Evolutionary conservation across 305 asterid species (phyloP), one percentile per base, ranked within the genome.

Genomic region (Coffea humblotiana): DNA sequence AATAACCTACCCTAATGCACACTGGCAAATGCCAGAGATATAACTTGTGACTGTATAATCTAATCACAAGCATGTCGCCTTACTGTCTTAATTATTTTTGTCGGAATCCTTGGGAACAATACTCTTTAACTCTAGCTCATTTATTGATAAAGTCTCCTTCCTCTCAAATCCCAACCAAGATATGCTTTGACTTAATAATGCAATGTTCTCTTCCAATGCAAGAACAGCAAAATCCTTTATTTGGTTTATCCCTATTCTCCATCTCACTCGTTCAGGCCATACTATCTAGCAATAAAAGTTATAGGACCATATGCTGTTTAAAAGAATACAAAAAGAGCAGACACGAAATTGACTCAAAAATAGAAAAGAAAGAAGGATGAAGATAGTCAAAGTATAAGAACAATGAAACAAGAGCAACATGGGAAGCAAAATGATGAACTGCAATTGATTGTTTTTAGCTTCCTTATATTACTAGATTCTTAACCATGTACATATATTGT

Each of bases 181-280:
- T 13, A 74, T 74, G 27, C 8, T 23, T 58, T 37, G 37, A 74
- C 23, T 40, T 23, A 32, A 67, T 35, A 48, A 35, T n/a, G 2
- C 29, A n/a, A 74, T 74, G 13, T 69, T 69, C 14, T 73, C 35
- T 23, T 13, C 27, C 37, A 56, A 40, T 18, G 66, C 67, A 63
- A 56, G 78, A 37, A 25, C 14, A 29, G 12, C 21, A 58, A 4
- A 56, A 23, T 3, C 35, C 4, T 32, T 14, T 8, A 7, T 32
- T 67, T 32, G 25, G n/a, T 25, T 68, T 49, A 68, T 0, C 14
- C 2, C 72, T 45, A 43, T 8, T 40, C 52, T 47, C 27, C 49
- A 40, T 9, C 43, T 56, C 27, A 48, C 29, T 18, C 19, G 58
- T 74, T 35, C 74, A 69, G 74, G 74, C 74, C n/a, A 69, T 69